phyloP scores from a whole-genome alignment of 164 flowering plant species.

The Litsea cubeba region DNA sequence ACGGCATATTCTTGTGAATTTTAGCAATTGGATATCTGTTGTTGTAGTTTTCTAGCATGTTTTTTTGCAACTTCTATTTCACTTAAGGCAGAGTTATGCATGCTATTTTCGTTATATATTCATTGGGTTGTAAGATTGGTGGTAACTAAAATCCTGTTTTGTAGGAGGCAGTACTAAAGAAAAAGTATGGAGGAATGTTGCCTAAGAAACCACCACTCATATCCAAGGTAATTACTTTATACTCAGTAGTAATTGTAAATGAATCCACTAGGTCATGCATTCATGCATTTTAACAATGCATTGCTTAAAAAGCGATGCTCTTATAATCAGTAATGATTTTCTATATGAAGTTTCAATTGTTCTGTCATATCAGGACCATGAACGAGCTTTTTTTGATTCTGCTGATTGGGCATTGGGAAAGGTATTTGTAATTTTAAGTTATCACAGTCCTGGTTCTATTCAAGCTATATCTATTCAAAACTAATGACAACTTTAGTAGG shows the following conservation, averaged over 20 bases:
- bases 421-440: conserved; percentile 33
- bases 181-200: conserved; percentile 80
- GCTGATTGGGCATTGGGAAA: conserved; percentile 99
- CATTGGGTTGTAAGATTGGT: background rate
- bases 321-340: background rate
- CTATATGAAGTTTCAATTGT: background rate
- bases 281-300: background rate
- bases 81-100: background rate
- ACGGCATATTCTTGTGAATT: background rate
- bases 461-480: background rate
- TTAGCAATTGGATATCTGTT: background rate
- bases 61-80: background rate
- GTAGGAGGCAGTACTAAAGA: conserved; percentile 71
- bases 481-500: background rate
- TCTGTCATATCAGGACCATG: conserved; percentile 63
- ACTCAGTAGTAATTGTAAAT: background rate
- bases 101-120: background rate
- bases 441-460: background rate
- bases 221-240: conserved; percentile 54
- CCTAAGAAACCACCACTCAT: conserved; percentile 82
- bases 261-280: background rate
- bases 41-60: background rate
- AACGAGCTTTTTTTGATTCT: conserved; percentile 96
- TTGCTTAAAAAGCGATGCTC: background rate
- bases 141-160: conserved; percentile 10